Base-by-base conservation (phyloP, 2,329 filamentous ascomycete species). In the Paraphoma chrysanthemicola region DNA sequence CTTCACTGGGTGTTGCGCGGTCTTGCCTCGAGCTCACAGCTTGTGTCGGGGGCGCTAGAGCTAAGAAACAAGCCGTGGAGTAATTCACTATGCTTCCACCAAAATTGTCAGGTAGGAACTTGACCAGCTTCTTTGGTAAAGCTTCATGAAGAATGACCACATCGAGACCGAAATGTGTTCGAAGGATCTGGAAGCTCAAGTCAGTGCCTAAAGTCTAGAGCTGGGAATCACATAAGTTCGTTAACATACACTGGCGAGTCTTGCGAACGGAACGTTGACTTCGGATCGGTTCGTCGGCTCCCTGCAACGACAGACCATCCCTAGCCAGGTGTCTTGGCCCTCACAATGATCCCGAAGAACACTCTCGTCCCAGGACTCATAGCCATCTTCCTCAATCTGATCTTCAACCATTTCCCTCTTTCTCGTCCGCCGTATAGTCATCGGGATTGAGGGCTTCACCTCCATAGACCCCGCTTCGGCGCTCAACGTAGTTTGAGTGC, bases 91-190 rank as follows among this genome's bases (percentile, higher is more conserved):
- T n/a, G 18, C 28, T 23, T n/a, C 4, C 2, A 28, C 16, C 28
- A 16, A n/a, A 16, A 9, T n/a, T 42, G 16, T 17, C 16, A 11
- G 39, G 39, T 14, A 42, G 10, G 10, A 42, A 42, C 2, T 2
- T 7, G 7, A 14, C 3, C 39, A 42, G 8, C 16, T 11, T 10
- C 2, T 14, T 3, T 11, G 50, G 49, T 7, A 60, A 14, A 8
- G 28, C n/a, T 46, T 57, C 57, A 16, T 56, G 57, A 17, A 51
- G 39, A 8, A 60, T 12, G 12, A 60, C 38, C 4, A 18, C 50
- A 11, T 56, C 51, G 8, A 60, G 16, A 3, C 57, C 57, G 14
- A 60, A 57, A 12, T 53, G 38, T 10, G 29, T 17, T 16, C 43
- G 46, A 2, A 56, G 29, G 12, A 56, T 29, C 53, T 59, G 16